Evolutionary conservation across 2,329 filamentous ascomycete genomes (phyloP), one percentile per base, ranked within the genome.

Genomic region (Byssoonygena ceratinophila): DNA sequence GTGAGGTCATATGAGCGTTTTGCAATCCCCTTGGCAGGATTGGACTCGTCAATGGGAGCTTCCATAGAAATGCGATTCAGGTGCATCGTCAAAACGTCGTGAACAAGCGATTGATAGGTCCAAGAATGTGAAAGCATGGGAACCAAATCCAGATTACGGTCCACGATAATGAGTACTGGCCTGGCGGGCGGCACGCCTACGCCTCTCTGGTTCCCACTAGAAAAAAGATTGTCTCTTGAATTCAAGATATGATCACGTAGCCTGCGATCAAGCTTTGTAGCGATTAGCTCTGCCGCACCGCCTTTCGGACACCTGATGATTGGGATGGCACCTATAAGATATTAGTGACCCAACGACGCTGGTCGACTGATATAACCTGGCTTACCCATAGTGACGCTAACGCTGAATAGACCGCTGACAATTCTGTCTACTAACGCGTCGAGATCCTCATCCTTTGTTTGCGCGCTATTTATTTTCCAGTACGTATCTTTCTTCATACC

Each of bases 51-150:
- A 7, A 83, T 74, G 4, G 87, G 83, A 0, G 84, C 82, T 64
- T 95, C 88, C 41, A 98, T 85, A 0, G 88, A 96, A 60, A 98
- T 97, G 32, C 91, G 84, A 66, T 97, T 98, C 36, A 96, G 78
- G 63, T 85, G 81, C 81, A 88, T 87, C 48, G 82, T 79, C 40
- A 87, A 74, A 3, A 88, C 84, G 67, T 88, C 82, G 58, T 83
- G 85, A 14, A 94, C 86, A 9, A 95, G 74, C 6, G 87, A 92
- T 67, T 94, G 89, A 61, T 94, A 85, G 3, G 81, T 89, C 85
- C 85, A 90, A 1, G 90, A 96, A 70, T 98, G 92, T 12, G 91
- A 96, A n/a, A 98, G 78, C 92, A 98, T 97, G 1, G 92, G 90
- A 58, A 95, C 88, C 50, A 98, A 73, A 68, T 98, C 92, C 41